Base-by-base conservation (phyloP, 2,329 filamentous ascomycete species). In the Beauveria bassiana region DNA sequence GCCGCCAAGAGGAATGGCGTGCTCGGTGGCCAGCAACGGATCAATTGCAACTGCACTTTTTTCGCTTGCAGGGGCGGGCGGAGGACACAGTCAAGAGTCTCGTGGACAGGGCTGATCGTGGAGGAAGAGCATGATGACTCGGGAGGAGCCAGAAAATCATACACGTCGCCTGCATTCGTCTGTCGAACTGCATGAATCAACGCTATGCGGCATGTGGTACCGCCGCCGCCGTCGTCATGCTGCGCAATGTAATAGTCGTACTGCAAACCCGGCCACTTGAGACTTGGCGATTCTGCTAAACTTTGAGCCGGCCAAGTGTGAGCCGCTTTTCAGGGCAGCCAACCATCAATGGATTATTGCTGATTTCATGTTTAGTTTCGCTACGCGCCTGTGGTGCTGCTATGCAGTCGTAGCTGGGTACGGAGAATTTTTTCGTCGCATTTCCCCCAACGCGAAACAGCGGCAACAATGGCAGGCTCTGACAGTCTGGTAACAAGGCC, bases 131-230 rank as follows among this genome's bases (percentile, higher is more conserved):
- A 31, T 45, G 55, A 34, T 9, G 46, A 59, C 56, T 59, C 56
- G 47, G 28, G 34, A 59, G 56, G 38, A 47, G 56, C 9, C 26
- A n/a, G 18, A 8, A 40, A 58, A 60, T 53, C 47, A 53, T 60
- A 60, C 57, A 52, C 34, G 57, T 60, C 57, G 57, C 57, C 57
- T 52, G 57, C 55, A 58, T 58, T 20, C 26, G 54, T 34, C 26
- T 46, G 42, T 57, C 40, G 12, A 40, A 34, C 50, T 52, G 50
- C 24, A 59, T 51, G 56, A 59, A 51, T 20, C 55, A 42, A 46
- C 28, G 40, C 26, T 34, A 26, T 59, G 34, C 45, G 43, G 43
- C 31, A 49, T 58, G 45, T 49, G 55, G 45, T 58, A 38, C 34
- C 51, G 38, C 42, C 43, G 54, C 42, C 26, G 54, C 24, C 53